These are phyloP conservation scores for Oryza coarctata DNA, from an alignment of 176 grass and related monocot species.

Conservation along the genomic window DNA sequence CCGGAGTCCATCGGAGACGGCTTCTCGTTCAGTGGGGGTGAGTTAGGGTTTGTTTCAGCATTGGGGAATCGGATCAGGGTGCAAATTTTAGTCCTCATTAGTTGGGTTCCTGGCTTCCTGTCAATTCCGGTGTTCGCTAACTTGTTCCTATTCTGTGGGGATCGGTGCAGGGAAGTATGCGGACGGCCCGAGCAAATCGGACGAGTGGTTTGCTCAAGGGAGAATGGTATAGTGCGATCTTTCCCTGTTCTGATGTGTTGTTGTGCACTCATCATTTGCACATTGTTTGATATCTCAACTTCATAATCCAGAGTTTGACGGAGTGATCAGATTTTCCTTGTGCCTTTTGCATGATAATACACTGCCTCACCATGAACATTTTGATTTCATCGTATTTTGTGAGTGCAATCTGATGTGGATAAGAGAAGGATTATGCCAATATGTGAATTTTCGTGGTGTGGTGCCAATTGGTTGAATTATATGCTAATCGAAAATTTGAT, in stretches of 20 bases:
- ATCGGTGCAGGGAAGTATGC: constrained; percentile 71
- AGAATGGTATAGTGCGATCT: constrained; percentile 47
- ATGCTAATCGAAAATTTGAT: not conserved
- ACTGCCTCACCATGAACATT: not conserved
- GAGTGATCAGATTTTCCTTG: not conserved
- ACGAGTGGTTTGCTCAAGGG: constrained; percentile 86
- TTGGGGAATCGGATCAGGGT: not conserved
- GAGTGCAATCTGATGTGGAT: not conserved
- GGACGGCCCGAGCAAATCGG: constrained; percentile 68
- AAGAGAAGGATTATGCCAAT: not conserved
- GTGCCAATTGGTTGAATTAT: not conserved
- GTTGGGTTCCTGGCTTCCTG: not conserved
- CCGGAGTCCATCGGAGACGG: constrained; percentile 78
- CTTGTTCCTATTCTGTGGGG: not conserved
- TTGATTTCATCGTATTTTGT: not conserved
- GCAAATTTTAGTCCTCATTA: not conserved
- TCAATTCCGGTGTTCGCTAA: not conserved
- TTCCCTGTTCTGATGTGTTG: not conserved
- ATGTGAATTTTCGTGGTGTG: not conserved
- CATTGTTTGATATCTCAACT: not conserved
- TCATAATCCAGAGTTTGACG: not conserved
- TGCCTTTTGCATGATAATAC: not conserved
- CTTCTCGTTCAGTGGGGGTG: constrained; percentile 90
- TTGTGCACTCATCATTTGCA: not conserved
- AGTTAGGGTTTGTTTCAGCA: not conserved